A percentile compares a stretch with the other conserved stretches of the same genome.
Conservation (phyloP, 2,329 filamentous ascomycete genomes). For the Daldinia sp. region DNA sequence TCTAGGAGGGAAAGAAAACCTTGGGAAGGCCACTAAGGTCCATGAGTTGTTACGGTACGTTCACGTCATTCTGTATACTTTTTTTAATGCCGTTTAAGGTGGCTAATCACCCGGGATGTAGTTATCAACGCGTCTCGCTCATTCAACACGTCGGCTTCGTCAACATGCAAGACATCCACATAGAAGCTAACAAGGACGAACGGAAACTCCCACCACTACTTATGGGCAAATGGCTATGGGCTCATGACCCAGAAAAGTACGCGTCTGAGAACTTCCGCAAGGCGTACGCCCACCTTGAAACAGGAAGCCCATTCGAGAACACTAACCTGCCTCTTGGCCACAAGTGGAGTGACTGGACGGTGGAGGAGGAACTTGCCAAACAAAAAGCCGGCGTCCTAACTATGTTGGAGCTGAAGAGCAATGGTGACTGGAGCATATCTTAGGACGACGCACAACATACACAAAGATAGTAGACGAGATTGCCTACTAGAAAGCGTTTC, state of each 20-base stretch:
- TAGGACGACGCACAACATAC: not conserved
- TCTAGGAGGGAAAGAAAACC: constrained; percentile 45
- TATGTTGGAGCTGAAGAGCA: constrained; percentile 24
- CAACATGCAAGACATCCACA: constrained; percentile 40
- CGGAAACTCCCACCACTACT: constrained; percentile 11
- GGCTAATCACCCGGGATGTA: not conserved
- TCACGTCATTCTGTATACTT: constrained; percentile 18
- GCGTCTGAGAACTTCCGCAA: constrained; percentile 48
- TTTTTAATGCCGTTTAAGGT: not conserved
- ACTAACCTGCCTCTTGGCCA: constrained; percentile 50
- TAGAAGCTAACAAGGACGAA: constrained; percentile 32
- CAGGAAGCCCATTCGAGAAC: constrained; percentile 47
- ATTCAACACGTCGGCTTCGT: constrained; percentile 44
- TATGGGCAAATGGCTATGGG: constrained; percentile 44
- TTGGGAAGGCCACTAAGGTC: constrained; percentile 45
- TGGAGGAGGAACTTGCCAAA: constrained; percentile 41
- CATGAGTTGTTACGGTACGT: constrained; percentile 49
- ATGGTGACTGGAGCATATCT: constrained; percentile 40
- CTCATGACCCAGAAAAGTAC: constrained; percentile 51
- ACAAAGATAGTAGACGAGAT: not conserved
- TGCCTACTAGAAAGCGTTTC: not conserved
- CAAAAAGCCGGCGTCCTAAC: constrained; percentile 30
- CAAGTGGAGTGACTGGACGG: constrained; percentile 49
- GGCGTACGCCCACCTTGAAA: constrained; percentile 43
- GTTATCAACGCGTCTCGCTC: constrained; percentile 43